Percentiles rank a stretch among this genome's conserved stretches.
Evolutionary conservation across 306 rosid species (phyloP).

Genomic region (Vigna unguiculata): DNA sequence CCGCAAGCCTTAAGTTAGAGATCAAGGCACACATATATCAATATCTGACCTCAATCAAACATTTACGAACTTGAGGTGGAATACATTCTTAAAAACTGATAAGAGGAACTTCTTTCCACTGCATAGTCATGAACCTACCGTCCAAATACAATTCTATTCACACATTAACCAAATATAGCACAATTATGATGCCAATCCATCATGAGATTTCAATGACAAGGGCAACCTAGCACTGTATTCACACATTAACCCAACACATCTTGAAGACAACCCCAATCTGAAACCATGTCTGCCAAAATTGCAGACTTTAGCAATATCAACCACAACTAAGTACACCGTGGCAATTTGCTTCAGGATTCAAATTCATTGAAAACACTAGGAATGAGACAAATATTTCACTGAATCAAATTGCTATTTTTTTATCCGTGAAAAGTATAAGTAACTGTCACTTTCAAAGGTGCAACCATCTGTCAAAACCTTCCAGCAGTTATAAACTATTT

Average conservation of each 20-base stretch:
- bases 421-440: neutral
- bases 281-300: neutral
- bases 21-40: too few relatives aligned
- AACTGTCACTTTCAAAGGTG: neutral
- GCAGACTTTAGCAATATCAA: slow-evolving; percentile 13
- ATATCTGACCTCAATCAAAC: too few relatives aligned
- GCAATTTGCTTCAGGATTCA: slow-evolving; percentile 9
- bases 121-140: slow-evolving; percentile 5
- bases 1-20: too few relatives aligned
- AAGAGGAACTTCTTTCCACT: neutral
- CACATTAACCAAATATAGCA: neutral
- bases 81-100: slow-evolving; percentile 19
- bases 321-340: neutral
- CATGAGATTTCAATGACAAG: neutral
- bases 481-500: slow-evolving; percentile 17
- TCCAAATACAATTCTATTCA: neutral
- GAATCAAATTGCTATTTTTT: neutral
- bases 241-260: neutral
- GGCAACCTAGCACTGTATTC: too few relatives aligned
- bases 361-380: slow-evolving; percentile 1
- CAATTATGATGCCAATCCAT: neutral
- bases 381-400: slow-evolving; percentile 4
- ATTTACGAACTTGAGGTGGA: neutral
- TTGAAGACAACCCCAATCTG: neutral
- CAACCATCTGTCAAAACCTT: neutral